phyloP scores from a whole-genome alignment of 2,329 filamentous ascomycete species.

The Neofusicoccum ribis region DNA sequence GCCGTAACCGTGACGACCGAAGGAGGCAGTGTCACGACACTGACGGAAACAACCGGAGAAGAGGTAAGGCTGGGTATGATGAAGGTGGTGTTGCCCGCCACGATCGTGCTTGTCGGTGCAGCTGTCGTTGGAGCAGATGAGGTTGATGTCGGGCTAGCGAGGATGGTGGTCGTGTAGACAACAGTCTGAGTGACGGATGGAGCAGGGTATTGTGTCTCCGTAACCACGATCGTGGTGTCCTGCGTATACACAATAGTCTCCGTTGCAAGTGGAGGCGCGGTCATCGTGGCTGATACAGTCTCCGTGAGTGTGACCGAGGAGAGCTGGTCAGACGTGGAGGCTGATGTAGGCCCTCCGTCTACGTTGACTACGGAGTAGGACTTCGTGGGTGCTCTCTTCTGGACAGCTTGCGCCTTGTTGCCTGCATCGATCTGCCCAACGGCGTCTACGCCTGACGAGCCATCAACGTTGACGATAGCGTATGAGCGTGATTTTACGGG shows the following conservation, averaged over 20 bases:
- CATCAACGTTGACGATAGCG: slow-evolving; percentile 16
- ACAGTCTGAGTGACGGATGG: slow-evolving; percentile 12
- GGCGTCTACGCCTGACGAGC: neutral
- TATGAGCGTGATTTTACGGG: slow-evolving; percentile 1
- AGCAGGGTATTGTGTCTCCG: neutral
- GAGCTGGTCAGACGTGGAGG: slow-evolving; percentile 5
- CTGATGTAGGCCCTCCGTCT: slow-evolving; percentile 35
- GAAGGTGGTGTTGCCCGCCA: neutral
- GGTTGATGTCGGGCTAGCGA: neutral
- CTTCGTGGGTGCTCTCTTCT: slow-evolving; percentile 30
- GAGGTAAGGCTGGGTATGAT: neutral
- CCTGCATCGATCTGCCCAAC: neutral
- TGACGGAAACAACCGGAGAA: neutral
- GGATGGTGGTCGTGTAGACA: slow-evolving; percentile 12
- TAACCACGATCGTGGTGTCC: slow-evolving; percentile 6
- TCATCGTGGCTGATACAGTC: neutral
- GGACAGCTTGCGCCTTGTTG: slow-evolving; percentile 19
- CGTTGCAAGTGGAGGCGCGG: neutral
- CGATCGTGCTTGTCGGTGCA: neutral
- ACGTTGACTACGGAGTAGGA: slow-evolving; percentile 43
- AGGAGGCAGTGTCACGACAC: slow-evolving; percentile 21
- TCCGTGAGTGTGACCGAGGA: slow-evolving; percentile 6
- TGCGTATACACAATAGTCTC: slow-evolving; percentile 6
- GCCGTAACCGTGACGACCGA: slow-evolving; percentile 31
- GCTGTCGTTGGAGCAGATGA: neutral